Evolutionary conservation across 2,329 filamentous ascomycete genomes (phyloP).

Genomic region (Cercospora beticola): DNA sequence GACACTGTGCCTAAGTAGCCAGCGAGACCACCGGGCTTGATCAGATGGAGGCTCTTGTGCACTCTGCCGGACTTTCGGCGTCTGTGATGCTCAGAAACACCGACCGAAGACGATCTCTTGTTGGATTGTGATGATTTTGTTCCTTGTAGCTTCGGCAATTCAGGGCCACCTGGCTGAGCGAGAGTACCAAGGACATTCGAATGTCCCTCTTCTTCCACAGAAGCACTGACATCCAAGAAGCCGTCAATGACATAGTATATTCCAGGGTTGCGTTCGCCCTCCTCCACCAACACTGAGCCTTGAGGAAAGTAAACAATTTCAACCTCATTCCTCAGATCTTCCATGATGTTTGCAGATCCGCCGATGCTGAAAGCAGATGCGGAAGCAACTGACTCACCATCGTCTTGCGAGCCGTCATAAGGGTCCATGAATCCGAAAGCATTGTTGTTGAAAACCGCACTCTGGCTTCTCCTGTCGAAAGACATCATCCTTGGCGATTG

Average conservation of each 20-base stretch:
- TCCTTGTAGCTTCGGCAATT: conserved; percentile 35
- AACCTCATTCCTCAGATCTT: conserved; percentile 85
- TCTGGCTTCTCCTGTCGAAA: conserved; percentile 77
- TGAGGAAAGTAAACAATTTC: conserved; percentile 98
- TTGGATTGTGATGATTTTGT: conserved; percentile 21
- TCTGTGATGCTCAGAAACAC: conserved; percentile 35
- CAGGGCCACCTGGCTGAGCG: conserved; percentile 37
- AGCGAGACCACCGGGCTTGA: conserved; percentile 90
- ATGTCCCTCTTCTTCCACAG: conserved; percentile 58
- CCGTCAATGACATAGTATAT: conserved; percentile 97
- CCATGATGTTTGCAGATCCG: conserved; percentile 63
- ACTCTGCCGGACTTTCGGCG: conserved; percentile 44
- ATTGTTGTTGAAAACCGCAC: conserved; percentile 74
- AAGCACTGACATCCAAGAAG: conserved; percentile 91
- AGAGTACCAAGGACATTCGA: conserved; percentile 47
- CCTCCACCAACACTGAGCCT: conserved; percentile 89
- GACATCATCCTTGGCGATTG: conserved; percentile 82
- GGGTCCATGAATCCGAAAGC: conserved; percentile 57
- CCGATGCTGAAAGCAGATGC: conserved; percentile 52
- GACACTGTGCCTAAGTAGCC: conserved; percentile 94
- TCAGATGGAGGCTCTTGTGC: conserved; percentile 75
- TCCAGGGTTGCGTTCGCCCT: conserved; percentile 94
- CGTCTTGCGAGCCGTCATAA: conserved; percentile 78
- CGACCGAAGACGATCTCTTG: conserved; percentile 26
- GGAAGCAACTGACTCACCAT: conserved; percentile 76